Base-by-base conservation (phyloP, 2,329 filamentous ascomycete genomes). In the Neopestalotiopsis sp. region DNA sequence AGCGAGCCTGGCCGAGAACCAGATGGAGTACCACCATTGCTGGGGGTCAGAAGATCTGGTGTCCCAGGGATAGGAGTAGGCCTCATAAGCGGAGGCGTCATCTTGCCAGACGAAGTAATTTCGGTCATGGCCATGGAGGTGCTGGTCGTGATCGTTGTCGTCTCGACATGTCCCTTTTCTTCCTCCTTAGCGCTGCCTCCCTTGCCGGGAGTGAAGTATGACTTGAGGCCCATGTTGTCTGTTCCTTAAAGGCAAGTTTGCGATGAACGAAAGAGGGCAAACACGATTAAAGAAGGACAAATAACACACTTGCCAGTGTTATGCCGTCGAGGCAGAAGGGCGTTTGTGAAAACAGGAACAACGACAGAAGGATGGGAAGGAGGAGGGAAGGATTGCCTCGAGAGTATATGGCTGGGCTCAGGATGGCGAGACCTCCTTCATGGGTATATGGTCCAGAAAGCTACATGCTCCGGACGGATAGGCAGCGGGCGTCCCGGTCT, bases 191-290 rank as follows among this genome's bases (percentile, higher is more conserved):
- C 30, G 3, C 14, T 53, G 32, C 30, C 34, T 17, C 59, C 71
- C 63, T 74, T 73, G 38, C 75, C 74, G 20, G 78, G 79, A 59
- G 76, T 72, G 65, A 80, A 77, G 70, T 80, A 80, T 10, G 77
- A 76, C 72, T 77, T 80, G 72, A 80, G 67, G 70, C 75, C 70
- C 79, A 80, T 80, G 67, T 62, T 62, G 59, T 34, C 12, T 30
- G 66, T 66, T 63, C 24, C 68, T 69, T 69, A 66, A 58, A 65
- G 64, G 32, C 45, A 53, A 49, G 67, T 49, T 28, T 53, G 56
- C 67, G 63, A 20, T 49, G 65, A 70, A 70, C 45, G 68, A 71
- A 59, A 42, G 68, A 71, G 17, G 20, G 45, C 40, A 64, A 69
- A 34, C 20, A 40, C 14, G 24, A 40, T 30, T 30, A 62, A 34